Evolutionary conservation across 139 green algal species (phyloP).

Genomic region (Asterochloris sp.): DNA sequence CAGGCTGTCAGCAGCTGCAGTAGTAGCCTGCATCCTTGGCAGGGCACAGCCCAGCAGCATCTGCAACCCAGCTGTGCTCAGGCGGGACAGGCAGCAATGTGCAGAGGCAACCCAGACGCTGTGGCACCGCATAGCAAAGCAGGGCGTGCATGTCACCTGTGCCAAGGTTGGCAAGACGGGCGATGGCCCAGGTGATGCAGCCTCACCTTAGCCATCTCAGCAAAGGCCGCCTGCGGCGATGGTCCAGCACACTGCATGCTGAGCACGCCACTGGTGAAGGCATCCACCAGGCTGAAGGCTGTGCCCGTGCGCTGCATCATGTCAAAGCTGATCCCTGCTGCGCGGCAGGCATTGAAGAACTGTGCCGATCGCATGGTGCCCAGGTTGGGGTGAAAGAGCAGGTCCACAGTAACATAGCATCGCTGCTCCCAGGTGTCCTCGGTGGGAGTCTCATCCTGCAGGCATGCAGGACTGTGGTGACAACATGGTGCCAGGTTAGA

Average conservation of each 20-base stretch:
- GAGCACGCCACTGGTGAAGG: not conserved
- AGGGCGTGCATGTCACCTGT: not conserved
- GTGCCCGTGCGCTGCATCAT: conserved; percentile 19
- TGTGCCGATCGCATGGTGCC: conserved; percentile 3
- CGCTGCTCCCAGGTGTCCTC: not conserved
- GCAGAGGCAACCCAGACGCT: no score
- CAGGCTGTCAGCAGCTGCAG: no score
- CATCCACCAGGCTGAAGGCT: conserved; percentile 11
- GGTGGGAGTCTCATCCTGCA: no score
- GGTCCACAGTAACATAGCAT: conserved; percentile 22
- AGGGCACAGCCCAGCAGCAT: no score
- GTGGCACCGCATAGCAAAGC: not conserved
- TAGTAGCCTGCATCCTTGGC: no score
- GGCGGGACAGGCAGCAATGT: no score
- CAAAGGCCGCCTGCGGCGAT: not conserved
- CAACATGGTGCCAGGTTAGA: no score
- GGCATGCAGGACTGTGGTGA: no score
- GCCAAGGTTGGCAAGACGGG: not conserved
- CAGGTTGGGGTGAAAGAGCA: conserved; percentile 20
- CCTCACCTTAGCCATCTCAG: conserved; percentile 3
- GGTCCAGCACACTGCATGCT: not conserved
- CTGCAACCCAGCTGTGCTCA: no score
- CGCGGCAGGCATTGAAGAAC: conserved; percentile 30
- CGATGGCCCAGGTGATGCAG: not conserved
- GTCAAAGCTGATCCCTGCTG: conserved; percentile 25